Evolutionary conservation across 306 rosid genomes (phyloP).

Genomic region (Trifolium pratense): DNA sequence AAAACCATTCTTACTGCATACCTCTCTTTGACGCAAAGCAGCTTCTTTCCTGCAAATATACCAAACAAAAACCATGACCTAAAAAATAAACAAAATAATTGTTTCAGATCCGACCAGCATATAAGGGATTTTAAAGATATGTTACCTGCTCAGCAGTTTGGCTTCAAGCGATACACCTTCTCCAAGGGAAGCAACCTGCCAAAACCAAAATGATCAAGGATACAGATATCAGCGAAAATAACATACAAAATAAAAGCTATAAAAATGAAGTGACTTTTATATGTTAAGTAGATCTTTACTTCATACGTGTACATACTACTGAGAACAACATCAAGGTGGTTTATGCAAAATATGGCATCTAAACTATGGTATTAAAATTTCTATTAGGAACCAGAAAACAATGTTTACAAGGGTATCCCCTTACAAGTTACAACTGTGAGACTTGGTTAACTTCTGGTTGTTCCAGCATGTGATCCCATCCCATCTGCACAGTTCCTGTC

Average conservation of each 20-base stretch:
- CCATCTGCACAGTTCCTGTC: background rate
- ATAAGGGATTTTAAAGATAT: conserved; percentile 32
- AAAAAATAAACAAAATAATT: conserved; percentile 23
- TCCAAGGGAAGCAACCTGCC: conserved; percentile 90
- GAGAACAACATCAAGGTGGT: background rate
- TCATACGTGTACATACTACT: background rate
- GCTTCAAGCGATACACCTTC: conserved; percentile 98
- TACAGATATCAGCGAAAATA: conserved; percentile 30
- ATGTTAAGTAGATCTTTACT: background rate
- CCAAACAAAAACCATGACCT: conserved; percentile 41
- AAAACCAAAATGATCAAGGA: conserved; percentile 43
- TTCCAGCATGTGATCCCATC: conserved; percentile 5
- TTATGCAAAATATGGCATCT: conserved; percentile 27
- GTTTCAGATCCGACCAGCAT: background rate
- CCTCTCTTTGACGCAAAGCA: conserved; percentile 95
- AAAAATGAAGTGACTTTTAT: background rate
- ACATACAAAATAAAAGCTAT: conserved; percentile 5
- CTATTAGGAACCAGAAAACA: conserved; percentile 9
- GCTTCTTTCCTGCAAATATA: conserved; percentile 92
- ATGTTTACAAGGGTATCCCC: background rate
- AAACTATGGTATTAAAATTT: conserved; percentile 27
- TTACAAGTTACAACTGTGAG: background rate
- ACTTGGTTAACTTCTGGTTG: conserved; percentile 2
- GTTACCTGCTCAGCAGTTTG: conserved; percentile 84
- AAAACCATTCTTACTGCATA: conserved; percentile 42